Conservation (phyloP, 176 grass and related monocot species). For the Aegilops speltoides region DNA sequence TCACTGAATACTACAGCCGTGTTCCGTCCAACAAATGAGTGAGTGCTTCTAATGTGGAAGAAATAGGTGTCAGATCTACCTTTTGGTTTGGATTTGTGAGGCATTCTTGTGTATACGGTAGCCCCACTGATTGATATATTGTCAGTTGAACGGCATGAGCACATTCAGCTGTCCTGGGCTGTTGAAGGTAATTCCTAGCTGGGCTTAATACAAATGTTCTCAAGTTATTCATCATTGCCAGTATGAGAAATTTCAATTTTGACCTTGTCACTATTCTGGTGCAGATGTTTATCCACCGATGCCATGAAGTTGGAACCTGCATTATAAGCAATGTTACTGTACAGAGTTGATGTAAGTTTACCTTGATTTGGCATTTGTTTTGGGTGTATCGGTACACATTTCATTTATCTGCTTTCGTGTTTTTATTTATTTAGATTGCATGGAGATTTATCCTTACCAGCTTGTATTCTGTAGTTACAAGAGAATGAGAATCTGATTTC, state of each 20-base stretch:
- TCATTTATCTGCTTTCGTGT: slow-evolving; percentile 15
- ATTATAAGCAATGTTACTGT: slow-evolving; percentile 19
- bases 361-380: slow-evolving; percentile 14
- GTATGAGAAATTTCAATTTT: background rate
- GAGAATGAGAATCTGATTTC: background rate
- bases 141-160: slow-evolving; percentile 26
- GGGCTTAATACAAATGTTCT: background rate
- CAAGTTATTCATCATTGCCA: slow-evolving; percentile 1
- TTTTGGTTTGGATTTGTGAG: slow-evolving; percentile 16
- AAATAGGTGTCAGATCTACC: slow-evolving; percentile 30
- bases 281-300: slow-evolving; percentile 21
- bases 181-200: slow-evolving; percentile 15
- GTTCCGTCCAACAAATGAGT: slow-evolving; percentile 60
- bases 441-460: slow-evolving; percentile 24
- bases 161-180: background rate
- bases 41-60: slow-evolving; percentile 16
- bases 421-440: slow-evolving; percentile 5
- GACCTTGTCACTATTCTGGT: slow-evolving; percentile 1
- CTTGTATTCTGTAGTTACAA: slow-evolving; percentile 33
- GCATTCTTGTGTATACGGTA: slow-evolving; percentile 36
- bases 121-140: slow-evolving; percentile 30
- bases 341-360: slow-evolving; percentile 42
- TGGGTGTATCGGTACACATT: slow-evolving; percentile 37
- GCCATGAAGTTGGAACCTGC: slow-evolving; percentile 19
- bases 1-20: slow-evolving; percentile 89